phyloP scores from a whole-genome alignment of 371 early-diverging fungal genomes.

The Chytridiales sp. region DNA sequence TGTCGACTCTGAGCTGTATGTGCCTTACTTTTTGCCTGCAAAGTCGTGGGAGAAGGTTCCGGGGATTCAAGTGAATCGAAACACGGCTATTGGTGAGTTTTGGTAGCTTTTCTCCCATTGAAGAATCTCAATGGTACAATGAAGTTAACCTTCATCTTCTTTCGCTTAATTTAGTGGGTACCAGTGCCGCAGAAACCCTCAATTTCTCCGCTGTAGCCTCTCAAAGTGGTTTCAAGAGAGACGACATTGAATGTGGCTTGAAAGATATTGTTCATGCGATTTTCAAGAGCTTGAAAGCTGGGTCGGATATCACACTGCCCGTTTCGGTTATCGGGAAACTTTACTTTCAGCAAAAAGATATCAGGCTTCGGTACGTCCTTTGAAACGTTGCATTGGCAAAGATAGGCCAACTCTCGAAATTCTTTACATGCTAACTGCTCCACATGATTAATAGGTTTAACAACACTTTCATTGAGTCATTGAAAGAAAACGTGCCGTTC shows the following conservation, averaged over 20 bases:
- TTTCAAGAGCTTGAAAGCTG: conserved; percentile 26
- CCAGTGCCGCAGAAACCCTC: conserved; percentile 31
- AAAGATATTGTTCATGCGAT: conserved; percentile 42
- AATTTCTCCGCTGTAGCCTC: conserved; percentile 34
- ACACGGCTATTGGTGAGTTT: conserved; percentile 13
- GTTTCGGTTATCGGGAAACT: conserved; percentile 33
- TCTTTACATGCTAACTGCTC: no score
- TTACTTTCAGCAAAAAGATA: conserved; percentile 29
- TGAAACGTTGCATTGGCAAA: no score
- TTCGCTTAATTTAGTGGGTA: background rate
- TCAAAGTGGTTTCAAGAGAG: conserved; percentile 28
- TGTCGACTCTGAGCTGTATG: conserved; percentile 9
- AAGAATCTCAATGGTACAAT: background rate
- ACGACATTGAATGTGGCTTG: conserved; percentile 37
- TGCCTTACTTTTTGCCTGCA: conserved; percentile 27
- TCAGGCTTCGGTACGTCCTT: conserved; percentile 24
- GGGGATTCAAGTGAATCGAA: conserved; percentile 15
- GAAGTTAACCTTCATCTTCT: background rate
- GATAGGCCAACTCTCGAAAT: no score
- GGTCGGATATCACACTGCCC: conserved; percentile 20
- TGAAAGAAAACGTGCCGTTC: no score
- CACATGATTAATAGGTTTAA: no score
- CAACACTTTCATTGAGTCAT: no score
- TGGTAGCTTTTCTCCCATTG: background rate
- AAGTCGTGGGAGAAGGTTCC: conserved; percentile 32